A percentile compares a stretch with the other conserved stretches of the same genome.
Conservation (phyloP, 441 rosid species). For the Adansonia rubrostipa region DNA sequence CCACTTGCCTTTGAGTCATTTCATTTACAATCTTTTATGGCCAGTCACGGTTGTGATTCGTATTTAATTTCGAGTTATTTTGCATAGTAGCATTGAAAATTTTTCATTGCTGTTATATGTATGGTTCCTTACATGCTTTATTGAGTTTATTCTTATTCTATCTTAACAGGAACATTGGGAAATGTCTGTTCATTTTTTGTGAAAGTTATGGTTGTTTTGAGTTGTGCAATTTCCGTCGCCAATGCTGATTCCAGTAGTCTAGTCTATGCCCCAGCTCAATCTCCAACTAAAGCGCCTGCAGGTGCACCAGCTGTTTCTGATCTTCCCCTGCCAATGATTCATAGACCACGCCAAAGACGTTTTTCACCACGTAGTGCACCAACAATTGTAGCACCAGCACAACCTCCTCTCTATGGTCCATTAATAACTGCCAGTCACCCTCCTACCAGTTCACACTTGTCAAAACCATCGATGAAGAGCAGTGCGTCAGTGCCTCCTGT, state of each 20-base stretch:
- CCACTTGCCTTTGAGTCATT: background rate
- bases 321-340: constrained; percentile 52
- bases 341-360: constrained; percentile 43
- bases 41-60: too few relatives aligned
- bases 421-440: constrained; percentile 60
- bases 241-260: constrained; percentile 42
- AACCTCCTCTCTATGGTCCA: constrained; percentile 62
- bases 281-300: constrained; percentile 47
- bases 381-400: constrained; percentile 45
- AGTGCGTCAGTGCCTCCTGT: constrained; percentile 53
- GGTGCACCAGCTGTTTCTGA: constrained; percentile 47
- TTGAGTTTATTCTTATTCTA: constrained; percentile 20
- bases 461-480: constrained; percentile 66
- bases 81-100: background rate
- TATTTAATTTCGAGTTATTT: background rate
- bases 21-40: background rate
- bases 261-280: constrained; percentile 39
- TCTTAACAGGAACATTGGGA: constrained; percentile 47
- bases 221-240: constrained; percentile 40
- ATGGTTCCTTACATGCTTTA: background rate
- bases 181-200: constrained; percentile 33
- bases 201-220: constrained; percentile 45
- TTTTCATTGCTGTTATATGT: background rate
- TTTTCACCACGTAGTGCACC: constrained; percentile 51
- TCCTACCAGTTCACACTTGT: constrained; percentile 60